Base-by-base conservation (phyloP, 1,139 yeast species). In the Blastobotrys arbuscula region DNA sequence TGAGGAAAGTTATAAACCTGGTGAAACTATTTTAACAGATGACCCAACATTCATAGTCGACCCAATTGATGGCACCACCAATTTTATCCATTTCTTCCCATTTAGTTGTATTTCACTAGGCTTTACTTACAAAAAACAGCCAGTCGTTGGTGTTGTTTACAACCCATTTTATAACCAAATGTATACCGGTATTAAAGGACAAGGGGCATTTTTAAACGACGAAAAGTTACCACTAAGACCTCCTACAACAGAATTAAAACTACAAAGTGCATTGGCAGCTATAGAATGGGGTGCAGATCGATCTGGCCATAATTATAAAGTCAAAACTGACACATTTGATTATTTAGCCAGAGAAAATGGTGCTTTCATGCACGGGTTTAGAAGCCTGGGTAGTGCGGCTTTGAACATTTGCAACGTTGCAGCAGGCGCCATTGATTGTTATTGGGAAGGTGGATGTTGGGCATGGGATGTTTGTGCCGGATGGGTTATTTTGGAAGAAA, bases 401-500 rank as follows among this genome's bases (percentile, higher is more conserved):
- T 72, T 79, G 72, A 77, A 79, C 50, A 59, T 78, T 41, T 74
- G 78, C 15, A 72, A 74, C 36, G 78, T 76, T 10, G 82, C 83
- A 1, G 69, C 79, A 7, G 84, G 84, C 3, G 69, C 69, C 48
- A 52, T 78, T 35, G 84, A 79, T 57, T 68, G 77, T 31, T 79
- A 79, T 64, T 79, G 83, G 81, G 82, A 78, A 62, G 82, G 82
- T 47, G 82, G 83, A 19, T 77, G 81, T 61, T 78, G 74, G 55
- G 73, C 78, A 7, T 79, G 84, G 84, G 84, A 79, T 57, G 82
- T 79, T 3, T 77, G 82, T 59, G 84, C 83, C 6, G 82, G 82
- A 34, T 78, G 82, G 82, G 71, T 79, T 51, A 76, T 79, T 50
- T 59, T 79, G 10, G 67, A 69, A 36, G 84, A 79, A 59, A 77